Conservation (phyloP, 352 stramenopile species). For the Sclerospora graminicola region DNA sequence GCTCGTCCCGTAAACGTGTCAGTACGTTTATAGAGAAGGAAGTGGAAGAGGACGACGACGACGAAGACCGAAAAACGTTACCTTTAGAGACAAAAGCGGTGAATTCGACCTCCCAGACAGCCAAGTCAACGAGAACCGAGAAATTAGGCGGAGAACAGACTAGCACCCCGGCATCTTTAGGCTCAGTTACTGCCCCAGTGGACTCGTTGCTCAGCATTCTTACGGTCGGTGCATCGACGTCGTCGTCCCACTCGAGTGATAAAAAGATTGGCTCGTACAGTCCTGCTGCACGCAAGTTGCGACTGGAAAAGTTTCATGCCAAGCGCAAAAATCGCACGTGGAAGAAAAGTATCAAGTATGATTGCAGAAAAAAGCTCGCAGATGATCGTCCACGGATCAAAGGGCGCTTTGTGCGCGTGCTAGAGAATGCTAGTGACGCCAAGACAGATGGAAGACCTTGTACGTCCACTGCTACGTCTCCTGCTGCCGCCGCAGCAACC, state of each 20-base stretch:
- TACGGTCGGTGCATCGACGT: conserved; percentile 22
- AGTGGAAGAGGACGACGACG: conserved; percentile 1
- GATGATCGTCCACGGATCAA: conserved; percentile 92
- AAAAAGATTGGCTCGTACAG: conserved; percentile 93
- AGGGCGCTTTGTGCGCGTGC: conserved; percentile 87
- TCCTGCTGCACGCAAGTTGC: conserved; percentile 84
- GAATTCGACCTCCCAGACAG: conserved; percentile 13
- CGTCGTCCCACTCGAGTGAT: conserved; percentile 14
- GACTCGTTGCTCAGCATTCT: conserved; percentile 39
- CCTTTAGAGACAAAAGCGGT: background rate
- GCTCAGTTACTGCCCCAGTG: conserved; percentile 14
- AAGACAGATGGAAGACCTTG: conserved; percentile 25
- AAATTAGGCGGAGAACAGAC: too few relatives aligned
- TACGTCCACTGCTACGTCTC: conserved; percentile 2
- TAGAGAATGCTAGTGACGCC: conserved; percentile 40
- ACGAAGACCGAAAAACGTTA: background rate
- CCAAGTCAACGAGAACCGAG: too few relatives aligned
- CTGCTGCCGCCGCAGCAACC: conserved; percentile 4
- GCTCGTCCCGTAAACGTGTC: conserved; percentile 36
- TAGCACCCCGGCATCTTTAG: too few relatives aligned
- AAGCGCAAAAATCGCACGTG: conserved; percentile 95
- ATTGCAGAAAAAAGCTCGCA: conserved; percentile 96
- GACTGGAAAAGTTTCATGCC: conserved; percentile 95
- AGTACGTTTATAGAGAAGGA: conserved; percentile 33
- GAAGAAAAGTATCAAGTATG: conserved; percentile 99